Evolutionary conservation across 164 flowering plant genomes (phyloP).

Genomic region (Malania oleifera): DNA sequence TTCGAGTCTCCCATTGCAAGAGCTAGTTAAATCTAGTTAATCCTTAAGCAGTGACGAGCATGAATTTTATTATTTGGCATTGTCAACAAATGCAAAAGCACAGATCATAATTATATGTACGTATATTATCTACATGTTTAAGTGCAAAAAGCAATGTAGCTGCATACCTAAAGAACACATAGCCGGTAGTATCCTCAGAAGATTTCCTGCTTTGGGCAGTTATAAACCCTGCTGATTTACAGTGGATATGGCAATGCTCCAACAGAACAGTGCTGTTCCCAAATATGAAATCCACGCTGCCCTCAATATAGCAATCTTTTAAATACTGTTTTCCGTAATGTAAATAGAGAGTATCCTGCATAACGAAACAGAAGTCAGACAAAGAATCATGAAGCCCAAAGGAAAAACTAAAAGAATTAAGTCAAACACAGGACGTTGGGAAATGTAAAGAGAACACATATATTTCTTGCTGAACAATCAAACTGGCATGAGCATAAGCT

Average conservation of each 20-base stretch:
- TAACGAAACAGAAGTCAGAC: neutral
- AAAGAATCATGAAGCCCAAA: neutral
- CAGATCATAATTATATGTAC: no score
- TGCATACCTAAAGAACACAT: conserved; percentile 84
- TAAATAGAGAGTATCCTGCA: conserved; percentile 89
- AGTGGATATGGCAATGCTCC: conserved; percentile 96
- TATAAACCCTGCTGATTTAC: conserved; percentile 81
- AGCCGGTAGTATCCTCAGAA: conserved; percentile 90
- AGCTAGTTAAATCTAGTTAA: no score
- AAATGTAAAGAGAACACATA: no score
- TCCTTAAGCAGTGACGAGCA: no score
- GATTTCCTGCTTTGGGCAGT: conserved; percentile 98
- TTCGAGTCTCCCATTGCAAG: no score
- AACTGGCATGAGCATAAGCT: no score
- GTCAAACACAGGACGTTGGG: no score
- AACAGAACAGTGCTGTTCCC: conserved; percentile 94
- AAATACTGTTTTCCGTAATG: conserved; percentile 91
- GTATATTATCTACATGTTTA: no score
- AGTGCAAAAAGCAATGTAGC: neutral
- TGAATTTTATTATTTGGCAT: no score
- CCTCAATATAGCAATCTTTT: conserved; percentile 93
- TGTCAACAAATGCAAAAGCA: no score
- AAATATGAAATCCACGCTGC: conserved; percentile 95
- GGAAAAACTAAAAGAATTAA: neutral
- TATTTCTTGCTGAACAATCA: no score